Base-by-base conservation (phyloP, 345 rosid genomes). In the Trapa bicornis region DNA sequence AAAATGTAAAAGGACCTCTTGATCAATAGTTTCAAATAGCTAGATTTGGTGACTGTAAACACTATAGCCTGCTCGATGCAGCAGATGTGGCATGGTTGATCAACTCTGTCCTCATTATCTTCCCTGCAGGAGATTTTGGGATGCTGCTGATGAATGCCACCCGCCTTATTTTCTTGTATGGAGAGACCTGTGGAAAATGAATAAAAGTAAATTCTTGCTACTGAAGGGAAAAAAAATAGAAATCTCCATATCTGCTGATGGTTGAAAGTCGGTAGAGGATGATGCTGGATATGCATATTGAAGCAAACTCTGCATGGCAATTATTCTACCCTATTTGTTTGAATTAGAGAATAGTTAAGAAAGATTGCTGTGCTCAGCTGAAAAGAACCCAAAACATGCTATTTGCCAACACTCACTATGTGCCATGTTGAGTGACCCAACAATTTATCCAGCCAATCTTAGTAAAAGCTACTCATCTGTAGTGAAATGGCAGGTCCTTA, bases 141-240 rank as follows among this genome's bases (percentile, higher is more conserved):
- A 90, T 82, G 22, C 88, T 70, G 67, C 77, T 67, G 64, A 83
- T 78, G 71, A 94, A 90, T n/a, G 89, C 92, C 47, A 88, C 92
- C 53, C 81, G 82, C 42, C 99, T 65, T 67, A 90, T 80, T 81
- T 87, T 94, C 81, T 94, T 94, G 74, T 90, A 87, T 5, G 96
- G 96, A 70, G 95, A 87, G 68, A 90, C 96, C 98, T 93, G 83
- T 64, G 7, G 15, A 64, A 16, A 32, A 32, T 2, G 61, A 32
- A 41, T 38, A 15, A 15, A n/a, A 6, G 60, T 5, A 54, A 54
- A 1, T 5, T 35, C 60, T 16, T 50, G 4, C 12, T 13, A 50
- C 17, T 14, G 17, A 50, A 50, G 3, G 22, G 12, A 50, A 11
- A 50, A 22, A 50, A 16, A 14, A 5, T 7, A 45, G n/a, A 50